Conservation (phyloP, 2,329 filamentous ascomycete genomes). For the Fusarium equiseti region DNA sequence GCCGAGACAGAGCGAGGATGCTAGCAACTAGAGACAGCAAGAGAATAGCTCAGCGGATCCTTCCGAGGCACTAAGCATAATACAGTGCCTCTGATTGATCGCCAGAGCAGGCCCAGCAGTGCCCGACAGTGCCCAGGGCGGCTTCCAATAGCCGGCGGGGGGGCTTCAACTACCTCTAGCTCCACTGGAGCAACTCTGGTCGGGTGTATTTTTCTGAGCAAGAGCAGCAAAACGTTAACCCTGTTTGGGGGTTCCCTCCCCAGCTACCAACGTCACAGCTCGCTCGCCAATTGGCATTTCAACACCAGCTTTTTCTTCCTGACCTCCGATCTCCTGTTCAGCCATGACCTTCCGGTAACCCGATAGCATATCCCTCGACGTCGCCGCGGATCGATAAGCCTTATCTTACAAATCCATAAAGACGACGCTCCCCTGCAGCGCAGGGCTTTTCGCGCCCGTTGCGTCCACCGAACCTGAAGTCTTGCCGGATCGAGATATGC, state of each 20-base stretch:
- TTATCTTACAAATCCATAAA: conserved; percentile 6
- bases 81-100: conserved; percentile 47
- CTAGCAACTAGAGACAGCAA: conserved; percentile 16
- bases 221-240: conserved; percentile 30
- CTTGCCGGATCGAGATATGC: conserved; percentile 51
- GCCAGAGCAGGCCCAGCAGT: conserved; percentile 16
- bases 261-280: conserved; percentile 42
- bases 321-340: conserved; percentile 14
- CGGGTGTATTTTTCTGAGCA: conserved; percentile 34
- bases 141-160: conserved; percentile 36
- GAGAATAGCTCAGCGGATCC: conserved; percentile 43
- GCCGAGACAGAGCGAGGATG: conserved; percentile 47
- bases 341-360: conserved; percentile 44
- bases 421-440: conserved; percentile 21
- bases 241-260: conserved; percentile 35
- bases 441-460: conserved; percentile 28
- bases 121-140: conserved; percentile 26
- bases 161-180: conserved; percentile 7
- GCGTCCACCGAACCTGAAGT: conserved; percentile 29
- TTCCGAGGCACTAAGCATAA: conserved; percentile 48
- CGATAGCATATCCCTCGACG: conserved; percentile 9
- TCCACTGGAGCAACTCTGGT: conserved; percentile 26
- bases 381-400: conserved; percentile 12
- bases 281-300: conserved; percentile 39
- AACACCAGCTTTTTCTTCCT: conserved; percentile 32